Conservation (phyloP, 73 alveolate species). For the Tetrahymena thermophila region DNA sequence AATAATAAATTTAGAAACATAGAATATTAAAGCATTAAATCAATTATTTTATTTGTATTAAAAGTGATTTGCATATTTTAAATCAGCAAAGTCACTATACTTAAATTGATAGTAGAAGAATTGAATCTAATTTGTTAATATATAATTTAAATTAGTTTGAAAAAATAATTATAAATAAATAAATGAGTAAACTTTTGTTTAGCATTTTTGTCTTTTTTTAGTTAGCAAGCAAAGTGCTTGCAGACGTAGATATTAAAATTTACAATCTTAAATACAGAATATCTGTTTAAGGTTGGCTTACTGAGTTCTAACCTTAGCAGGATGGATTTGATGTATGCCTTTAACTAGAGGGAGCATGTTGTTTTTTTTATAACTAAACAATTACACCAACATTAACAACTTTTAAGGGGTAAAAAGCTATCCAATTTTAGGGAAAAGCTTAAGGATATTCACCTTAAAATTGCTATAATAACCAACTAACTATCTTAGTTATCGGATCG, state of each 20-base stretch:
- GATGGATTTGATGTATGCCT: neutral
- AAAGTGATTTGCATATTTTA: too few relatives aligned
- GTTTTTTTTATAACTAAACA: neutral
- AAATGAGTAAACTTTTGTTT: neutral
- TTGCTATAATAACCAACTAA: neutral
- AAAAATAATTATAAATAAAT: neutral
- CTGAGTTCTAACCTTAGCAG: neutral
- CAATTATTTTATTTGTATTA: too few relatives aligned
- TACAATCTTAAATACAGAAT: neutral
- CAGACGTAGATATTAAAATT: neutral
- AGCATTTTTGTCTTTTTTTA: neutral
- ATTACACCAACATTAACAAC: neutral
- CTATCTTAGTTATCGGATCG: neutral
- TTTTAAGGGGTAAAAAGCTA: neutral
- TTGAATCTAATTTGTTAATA: too few relatives aligned
- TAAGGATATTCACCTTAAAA: neutral
- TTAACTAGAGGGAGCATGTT: neutral
- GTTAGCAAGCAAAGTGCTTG: neutral
- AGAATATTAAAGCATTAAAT: too few relatives aligned
- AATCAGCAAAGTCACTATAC: too few relatives aligned
- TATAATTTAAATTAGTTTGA: too few relatives aligned
- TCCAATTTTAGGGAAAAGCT: neutral
- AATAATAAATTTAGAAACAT: too few relatives aligned
- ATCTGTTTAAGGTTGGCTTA: neutral
- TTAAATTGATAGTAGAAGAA: too few relatives aligned